These are phyloP conservation scores for Zizania palustris DNA, from an alignment of 202 grass and related monocot genomes.

Conservation along the genomic window DNA sequence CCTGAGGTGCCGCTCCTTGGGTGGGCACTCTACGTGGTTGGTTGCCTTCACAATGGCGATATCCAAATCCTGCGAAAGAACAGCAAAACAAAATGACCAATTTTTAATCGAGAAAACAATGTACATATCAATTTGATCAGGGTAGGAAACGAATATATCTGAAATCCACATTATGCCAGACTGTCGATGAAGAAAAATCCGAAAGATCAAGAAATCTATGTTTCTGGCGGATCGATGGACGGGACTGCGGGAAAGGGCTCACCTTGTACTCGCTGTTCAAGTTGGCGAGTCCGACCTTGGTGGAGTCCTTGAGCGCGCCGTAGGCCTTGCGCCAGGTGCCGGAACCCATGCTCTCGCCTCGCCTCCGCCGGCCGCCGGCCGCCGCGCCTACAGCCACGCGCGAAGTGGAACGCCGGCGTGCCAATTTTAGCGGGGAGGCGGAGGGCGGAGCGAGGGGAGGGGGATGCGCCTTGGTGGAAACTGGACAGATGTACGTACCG, in stretches of 20 bases:
- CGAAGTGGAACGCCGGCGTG: slow-evolving; percentile 8
- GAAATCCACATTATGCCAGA: background rate
- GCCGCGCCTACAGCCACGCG: slow-evolving; percentile 27
- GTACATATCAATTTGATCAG: background rate
- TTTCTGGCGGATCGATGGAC: background rate
- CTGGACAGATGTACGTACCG: no score
- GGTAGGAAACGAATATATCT: background rate
- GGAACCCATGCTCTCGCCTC: slow-evolving; percentile 51
- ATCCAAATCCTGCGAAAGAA: slow-evolving; percentile 76
- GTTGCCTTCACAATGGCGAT: slow-evolving; percentile 95
- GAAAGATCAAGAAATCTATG: background rate
- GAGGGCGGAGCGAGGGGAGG: slow-evolving; percentile 1
- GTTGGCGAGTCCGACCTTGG: slow-evolving; percentile 92
- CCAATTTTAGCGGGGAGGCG: slow-evolving; percentile 41
- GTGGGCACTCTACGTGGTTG: slow-evolving; percentile 87
- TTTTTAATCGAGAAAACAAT: background rate
- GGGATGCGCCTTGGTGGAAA: background rate
- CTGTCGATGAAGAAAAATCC: background rate
- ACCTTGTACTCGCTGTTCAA: slow-evolving; percentile 99
- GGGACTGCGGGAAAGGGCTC: background rate
- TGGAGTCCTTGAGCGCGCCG: slow-evolving; percentile 96
- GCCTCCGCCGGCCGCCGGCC: background rate
- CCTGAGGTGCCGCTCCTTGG: slow-evolving; percentile 87
- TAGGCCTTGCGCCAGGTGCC: slow-evolving; percentile 94
- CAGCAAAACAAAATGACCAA: background rate